Evolutionary conservation across 192 early-diverging fungal species (phyloP).

Genomic region (Haplosporangium gracile): DNA sequence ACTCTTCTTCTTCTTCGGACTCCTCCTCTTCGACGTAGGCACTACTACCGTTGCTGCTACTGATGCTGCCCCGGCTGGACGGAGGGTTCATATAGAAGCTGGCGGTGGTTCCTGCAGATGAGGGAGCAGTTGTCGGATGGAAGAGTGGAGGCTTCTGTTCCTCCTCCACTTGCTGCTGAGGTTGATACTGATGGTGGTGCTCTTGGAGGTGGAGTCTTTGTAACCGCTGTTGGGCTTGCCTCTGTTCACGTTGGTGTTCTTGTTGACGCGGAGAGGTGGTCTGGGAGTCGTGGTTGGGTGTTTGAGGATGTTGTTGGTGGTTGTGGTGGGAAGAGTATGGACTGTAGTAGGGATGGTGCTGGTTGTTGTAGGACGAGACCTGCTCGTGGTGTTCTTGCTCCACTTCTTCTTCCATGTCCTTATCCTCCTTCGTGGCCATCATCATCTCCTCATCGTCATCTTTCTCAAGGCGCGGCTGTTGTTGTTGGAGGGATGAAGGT

Average conservation of each 20-base stretch:
- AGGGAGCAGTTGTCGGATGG: not conserved
- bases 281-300: not conserved
- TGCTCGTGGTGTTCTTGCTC: not conserved
- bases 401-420: constrained; percentile 7
- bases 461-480: not conserved
- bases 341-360: no score
- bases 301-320: not conserved
- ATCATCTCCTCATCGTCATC: constrained; percentile 23
- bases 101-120: not conserved
- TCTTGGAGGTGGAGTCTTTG: not conserved
- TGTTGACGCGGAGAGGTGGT: not conserved
- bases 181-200: constrained; percentile 4
- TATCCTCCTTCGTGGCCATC: constrained; percentile 6
- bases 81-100: constrained; percentile 2
- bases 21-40: not conserved
- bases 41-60: not conserved
- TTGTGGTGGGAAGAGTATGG: not conserved
- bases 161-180: not conserved
- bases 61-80: not conserved
- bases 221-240: not conserved
- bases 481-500: not conserved
- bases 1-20: not conserved
- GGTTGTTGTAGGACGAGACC: not conserved
- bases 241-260: not conserved
- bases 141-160: not conserved